Evolutionary conservation across 148 eudicot genomes (phyloP).

Genomic region (Nyssa sinensis): DNA sequence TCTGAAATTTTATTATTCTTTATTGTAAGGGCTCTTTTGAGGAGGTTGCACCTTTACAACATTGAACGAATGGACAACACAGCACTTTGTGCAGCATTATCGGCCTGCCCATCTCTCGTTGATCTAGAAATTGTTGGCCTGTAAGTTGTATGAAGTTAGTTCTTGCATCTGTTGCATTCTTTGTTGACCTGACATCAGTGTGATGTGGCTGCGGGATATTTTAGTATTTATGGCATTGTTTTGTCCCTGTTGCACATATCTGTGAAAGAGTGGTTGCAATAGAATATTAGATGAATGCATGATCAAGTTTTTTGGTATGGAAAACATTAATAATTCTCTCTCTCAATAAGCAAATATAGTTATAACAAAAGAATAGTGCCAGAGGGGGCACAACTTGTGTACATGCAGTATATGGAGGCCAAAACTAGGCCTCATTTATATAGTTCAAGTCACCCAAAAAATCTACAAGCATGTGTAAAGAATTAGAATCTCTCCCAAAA

Average conservation of each 20-base stretch:
- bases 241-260: background rate
- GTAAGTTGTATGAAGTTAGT: conserved; percentile 36
- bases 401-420: too few species aligned
- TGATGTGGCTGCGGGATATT: background rate
- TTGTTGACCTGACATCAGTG: background rate
- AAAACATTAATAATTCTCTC: background rate
- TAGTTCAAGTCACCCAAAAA: too few species aligned
- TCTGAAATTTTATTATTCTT: background rate
- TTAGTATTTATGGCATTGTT: background rate
- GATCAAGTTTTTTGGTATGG: background rate
- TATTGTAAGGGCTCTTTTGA: conserved; percentile 42
- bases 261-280: background rate
- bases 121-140: conserved; percentile 75
- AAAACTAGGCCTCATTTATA: too few species aligned
- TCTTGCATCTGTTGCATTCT: background rate
- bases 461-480: too few species aligned
- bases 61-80: conserved; percentile 61
- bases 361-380: too few species aligned
- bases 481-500: too few species aligned
- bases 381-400: too few species aligned
- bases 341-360: too few species aligned
- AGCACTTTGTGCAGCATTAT: conserved; percentile 47
- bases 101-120: conserved; percentile 57
- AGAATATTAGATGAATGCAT: background rate
- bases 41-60: conserved; percentile 57